Conservation (phyloP, 2,329 filamentous ascomycete species). For the Purpureocillium takamizusanense region DNA sequence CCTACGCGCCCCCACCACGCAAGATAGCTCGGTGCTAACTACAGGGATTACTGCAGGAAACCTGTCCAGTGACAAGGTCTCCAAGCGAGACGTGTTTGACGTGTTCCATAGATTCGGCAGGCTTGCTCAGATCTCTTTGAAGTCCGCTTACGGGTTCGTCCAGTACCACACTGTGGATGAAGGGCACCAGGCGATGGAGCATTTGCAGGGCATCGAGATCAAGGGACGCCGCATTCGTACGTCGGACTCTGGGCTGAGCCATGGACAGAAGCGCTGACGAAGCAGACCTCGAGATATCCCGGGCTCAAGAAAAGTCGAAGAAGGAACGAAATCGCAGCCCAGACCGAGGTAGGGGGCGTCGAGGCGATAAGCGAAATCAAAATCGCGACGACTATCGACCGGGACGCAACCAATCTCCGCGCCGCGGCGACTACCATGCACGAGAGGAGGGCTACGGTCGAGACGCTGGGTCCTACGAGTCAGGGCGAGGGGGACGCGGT, state of each 20-base stretch:
- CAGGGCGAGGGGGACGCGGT: slow-evolving; percentile 37
- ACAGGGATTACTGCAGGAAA: slow-evolving; percentile 56
- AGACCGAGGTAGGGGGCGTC: slow-evolving; percentile 45
- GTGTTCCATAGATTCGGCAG: slow-evolving; percentile 79
- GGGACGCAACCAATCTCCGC: slow-evolving; percentile 50
- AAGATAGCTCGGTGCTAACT: slow-evolving; percentile 10
- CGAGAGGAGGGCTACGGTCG: slow-evolving; percentile 53
- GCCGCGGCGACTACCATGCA: slow-evolving; percentile 43
- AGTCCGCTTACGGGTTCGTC: slow-evolving; percentile 94
- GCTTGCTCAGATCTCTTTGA: slow-evolving; percentile 90
- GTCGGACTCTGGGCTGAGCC: slow-evolving; percentile 22
- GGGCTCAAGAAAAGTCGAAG: slow-evolving; percentile 67
- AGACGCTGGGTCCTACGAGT: slow-evolving; percentile 32
- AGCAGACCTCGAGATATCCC: slow-evolving; percentile 75
- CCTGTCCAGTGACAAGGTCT: slow-evolving; percentile 83
- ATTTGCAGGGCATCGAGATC: slow-evolving; percentile 72
- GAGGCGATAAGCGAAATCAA: slow-evolving; percentile 34
- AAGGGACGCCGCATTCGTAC: slow-evolving; percentile 89
- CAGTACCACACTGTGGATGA: slow-evolving; percentile 76
- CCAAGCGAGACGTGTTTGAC: slow-evolving; percentile 88
- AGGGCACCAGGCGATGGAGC: slow-evolving; percentile 64
- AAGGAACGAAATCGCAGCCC: slow-evolving; percentile 51
- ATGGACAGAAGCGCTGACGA: slow-evolving; percentile 15
- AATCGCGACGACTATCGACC: slow-evolving; percentile 57
- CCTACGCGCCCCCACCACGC: slow-evolving; percentile 14